Base-by-base conservation (phyloP, 768 basidiomycete genomes). In the Leccinum uliginosum region DNA sequence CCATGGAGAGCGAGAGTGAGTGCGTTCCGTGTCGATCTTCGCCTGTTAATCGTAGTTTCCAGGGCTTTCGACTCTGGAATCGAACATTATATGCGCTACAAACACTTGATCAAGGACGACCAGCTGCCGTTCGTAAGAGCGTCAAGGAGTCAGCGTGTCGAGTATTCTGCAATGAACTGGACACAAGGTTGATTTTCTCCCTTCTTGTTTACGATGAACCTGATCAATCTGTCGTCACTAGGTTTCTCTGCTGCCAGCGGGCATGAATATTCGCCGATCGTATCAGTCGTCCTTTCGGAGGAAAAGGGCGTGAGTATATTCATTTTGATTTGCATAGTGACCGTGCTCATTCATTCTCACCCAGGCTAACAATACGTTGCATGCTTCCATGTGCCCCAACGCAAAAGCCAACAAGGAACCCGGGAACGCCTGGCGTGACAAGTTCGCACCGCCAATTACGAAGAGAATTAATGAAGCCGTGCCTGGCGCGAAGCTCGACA, bases 111-210 rank as follows among this genome's bases (percentile, higher is more conserved):
- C 27, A 68, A 67, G 26, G 53, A 71, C 12, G 62, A 73, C 6
- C 73, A 76, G 52, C 53, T 82, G 2, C 87, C 87, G 2, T 85
- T 83, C 35, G 73, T 83, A 5, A 72, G 83, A 14, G 72, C 82
- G 0, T 78, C 80, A 2, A 75, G 78, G 14, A 77, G 78, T 3
- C 64, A 73, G 11, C 81, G 91, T 15, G 88, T 91, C 6, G 74
- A 90, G 3, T 69, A 79, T 15, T 84, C 86, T n/a, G 89, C 89
- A 1, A 73, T 66, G 8, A 89, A 89, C 63, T 92, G 91, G 89
- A 76, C 77, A 3, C 73, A 75, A 56, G 89, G 89, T 84, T 47
- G 17, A 58, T 26, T 7, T 32, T 0, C 2, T 1, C 12, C 24
- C 17, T 23, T 3, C n/a, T 44, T 38, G 21, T 9, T 51, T 10